phyloP scores from a whole-genome alignment of 2,329 filamentous ascomycete genomes.

The Orbilia oligospora region DNA sequence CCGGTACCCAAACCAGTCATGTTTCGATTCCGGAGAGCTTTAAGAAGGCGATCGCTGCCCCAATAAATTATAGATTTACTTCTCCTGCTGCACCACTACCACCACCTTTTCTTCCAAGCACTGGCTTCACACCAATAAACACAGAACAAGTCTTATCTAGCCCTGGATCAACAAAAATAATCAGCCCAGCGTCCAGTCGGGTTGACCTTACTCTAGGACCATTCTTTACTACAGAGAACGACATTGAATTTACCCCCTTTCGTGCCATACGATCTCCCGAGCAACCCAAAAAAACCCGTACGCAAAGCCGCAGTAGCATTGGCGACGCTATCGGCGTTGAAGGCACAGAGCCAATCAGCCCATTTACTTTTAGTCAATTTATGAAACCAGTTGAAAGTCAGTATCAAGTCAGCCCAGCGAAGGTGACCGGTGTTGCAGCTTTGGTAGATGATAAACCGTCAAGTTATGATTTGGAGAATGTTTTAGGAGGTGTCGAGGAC shows the following conservation, averaged over 20 bases:
- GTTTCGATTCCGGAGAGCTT: constrained; percentile 51
- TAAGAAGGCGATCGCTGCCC: constrained; percentile 46
- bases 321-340: background rate
- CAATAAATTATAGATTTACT: constrained; percentile 22
- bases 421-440: background rate
- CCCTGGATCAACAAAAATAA: constrained; percentile 21
- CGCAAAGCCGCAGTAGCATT: background rate
- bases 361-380: constrained; percentile 55
- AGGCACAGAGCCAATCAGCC: constrained; percentile 39
- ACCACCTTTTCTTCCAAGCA: constrained; percentile 16
- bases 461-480: constrained; percentile 54
- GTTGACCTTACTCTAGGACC: constrained; percentile 2
- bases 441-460: constrained; percentile 32
- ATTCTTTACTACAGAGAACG: constrained; percentile 12
- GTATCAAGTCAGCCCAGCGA: constrained; percentile 40
- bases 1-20: constrained; percentile 41
- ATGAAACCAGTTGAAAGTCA: constrained; percentile 51
- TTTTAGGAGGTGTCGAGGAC: constrained; percentile 53
- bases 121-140: constrained; percentile 34
- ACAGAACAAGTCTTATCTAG: background rate
- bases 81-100: constrained; percentile 38
- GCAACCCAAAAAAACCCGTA: constrained; percentile 3
- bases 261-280: constrained; percentile 16
- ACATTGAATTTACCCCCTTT: constrained; percentile 54
- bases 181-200: constrained; percentile 3